phyloP scores from a whole-genome alignment of 192 early-diverging fungal species.

The Backusella tarrabulga region DNA sequence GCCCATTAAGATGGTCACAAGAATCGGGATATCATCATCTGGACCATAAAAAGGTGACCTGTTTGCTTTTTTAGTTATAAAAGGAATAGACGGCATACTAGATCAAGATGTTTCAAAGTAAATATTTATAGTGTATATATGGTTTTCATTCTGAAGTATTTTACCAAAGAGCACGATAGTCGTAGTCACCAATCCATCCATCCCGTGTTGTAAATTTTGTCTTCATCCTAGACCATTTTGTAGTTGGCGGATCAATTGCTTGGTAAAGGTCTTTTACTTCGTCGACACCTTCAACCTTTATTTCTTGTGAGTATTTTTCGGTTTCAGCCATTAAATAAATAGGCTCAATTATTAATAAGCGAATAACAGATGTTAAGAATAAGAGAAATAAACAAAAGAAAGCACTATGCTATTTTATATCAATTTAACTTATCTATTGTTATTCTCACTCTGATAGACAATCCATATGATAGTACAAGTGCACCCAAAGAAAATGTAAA shows the following conservation, averaged over 20 bases:
- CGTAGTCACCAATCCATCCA: constrained; percentile 43
- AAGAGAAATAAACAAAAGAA: background rate
- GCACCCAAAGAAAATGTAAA: background rate
- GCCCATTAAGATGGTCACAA: constrained; percentile 45
- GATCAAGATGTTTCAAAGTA: background rate
- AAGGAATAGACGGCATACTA: constrained; percentile 38
- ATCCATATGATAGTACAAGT: background rate
- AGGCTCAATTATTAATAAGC: background rate
- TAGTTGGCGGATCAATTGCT: background rate
- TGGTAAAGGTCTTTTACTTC: background rate
- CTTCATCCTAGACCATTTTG: constrained; percentile 1
- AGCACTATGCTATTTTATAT: background rate
- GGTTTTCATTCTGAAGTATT: background rate
- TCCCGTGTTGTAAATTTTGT: constrained; percentile 28
- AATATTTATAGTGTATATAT: background rate
- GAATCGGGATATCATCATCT: constrained; percentile 43
- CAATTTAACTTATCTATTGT: background rate
- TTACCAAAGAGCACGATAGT: constrained; percentile 39
- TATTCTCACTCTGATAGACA: constrained; percentile 1
- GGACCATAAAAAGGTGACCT: constrained; percentile 45
- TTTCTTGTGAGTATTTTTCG: constrained; percentile 5
- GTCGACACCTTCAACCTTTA: background rate
- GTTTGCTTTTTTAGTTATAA: constrained; percentile 24
- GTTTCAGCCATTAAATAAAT: background rate
- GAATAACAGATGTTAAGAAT: background rate